These are phyloP conservation scores for Penicillium sp. DNA, from an alignment of 2,329 filamentous ascomycete genomes.

Conservation along the genomic window DNA sequence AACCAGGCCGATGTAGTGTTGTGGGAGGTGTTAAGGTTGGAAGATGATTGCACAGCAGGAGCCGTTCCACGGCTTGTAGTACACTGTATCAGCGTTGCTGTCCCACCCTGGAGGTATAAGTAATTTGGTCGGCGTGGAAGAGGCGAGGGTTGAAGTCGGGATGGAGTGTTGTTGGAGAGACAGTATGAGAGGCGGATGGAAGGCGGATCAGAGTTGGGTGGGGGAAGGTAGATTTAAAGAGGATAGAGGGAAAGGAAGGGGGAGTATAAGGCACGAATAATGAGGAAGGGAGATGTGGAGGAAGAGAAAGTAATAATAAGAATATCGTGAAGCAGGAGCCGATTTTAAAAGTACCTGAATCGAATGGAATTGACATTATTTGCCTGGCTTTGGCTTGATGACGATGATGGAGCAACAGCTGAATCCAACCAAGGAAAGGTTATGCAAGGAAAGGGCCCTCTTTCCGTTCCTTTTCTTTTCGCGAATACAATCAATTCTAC, in stretches of 20 bases:
- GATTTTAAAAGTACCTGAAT: slow-evolving; percentile 4
- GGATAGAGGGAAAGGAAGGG: neutral
- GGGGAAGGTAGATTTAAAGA: neutral
- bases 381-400: slow-evolving; percentile 21
- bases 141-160: neutral
- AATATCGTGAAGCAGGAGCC: neutral
- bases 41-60: slow-evolving; percentile 18
- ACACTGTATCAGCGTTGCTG: slow-evolving; percentile 4
- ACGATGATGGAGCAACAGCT: slow-evolving; percentile 33
- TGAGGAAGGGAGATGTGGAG: slow-evolving; percentile 1
- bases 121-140: neutral
- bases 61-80: slow-evolving; percentile 27
- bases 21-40: slow-evolving; percentile 1
- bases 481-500: neutral
- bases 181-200: neutral
- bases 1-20: neutral
- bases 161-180: neutral
- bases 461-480: neutral
- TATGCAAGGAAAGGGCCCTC: slow-evolving; percentile 30
- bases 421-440: slow-evolving; percentile 28
- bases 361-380: slow-evolving; percentile 24
- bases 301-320: neutral
- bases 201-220: neutral
- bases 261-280: neutral
- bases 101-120: slow-evolving; percentile 7